Evolutionary conservation across 2,329 filamentous ascomycete species (phyloP), one percentile per base, ranked within the genome.

Genomic region (Curvularia eragrostidis): DNA sequence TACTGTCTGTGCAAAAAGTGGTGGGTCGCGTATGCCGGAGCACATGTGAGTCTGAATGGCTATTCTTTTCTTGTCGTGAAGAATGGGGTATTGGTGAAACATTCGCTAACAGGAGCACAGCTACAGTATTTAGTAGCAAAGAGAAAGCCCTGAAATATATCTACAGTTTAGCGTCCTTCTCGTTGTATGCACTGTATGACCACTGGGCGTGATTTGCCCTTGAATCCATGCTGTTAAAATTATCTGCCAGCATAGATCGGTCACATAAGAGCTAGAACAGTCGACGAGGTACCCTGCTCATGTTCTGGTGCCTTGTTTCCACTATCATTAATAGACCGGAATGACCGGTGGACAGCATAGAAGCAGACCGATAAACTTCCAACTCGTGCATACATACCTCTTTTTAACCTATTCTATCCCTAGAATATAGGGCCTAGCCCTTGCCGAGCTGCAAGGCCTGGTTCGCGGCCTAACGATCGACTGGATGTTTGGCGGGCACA

Each of bases 181-280:
- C 44, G 58, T 63, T 58, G 62, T 59, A 64, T 69, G 60, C 44
- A 51, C 34, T 52, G 59, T 57, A 58, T 52, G 49, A 41, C 32
- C 44, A 48, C 51, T 57, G 55, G 48, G 26, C 54, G 47, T 42
- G 18, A 48, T 53, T 26, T 19, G 54, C 49, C 30, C 52, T 56
- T 55, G 50, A 54, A 24, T 47, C 34, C 21, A 42, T 57, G 26
- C 34, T 48, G 54, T 48, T 50, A 58, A 41, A 38, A 59, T 56
- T 48, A 52, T 49, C 39, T 49, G 19, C 53, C 46, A 42, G 32
- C 38, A 48, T 32, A 21, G 18, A 54, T 61, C 54, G 49, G 55
- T 53, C 59, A 65, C 58, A 58, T 57, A 54, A 59, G 53, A 58
- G 53, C 52, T 42, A 48, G 44, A 52, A 48, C 53, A 57, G 48